phyloP scores from a whole-genome alignment of 164 flowering plant species.

The Saururus chinensis region DNA sequence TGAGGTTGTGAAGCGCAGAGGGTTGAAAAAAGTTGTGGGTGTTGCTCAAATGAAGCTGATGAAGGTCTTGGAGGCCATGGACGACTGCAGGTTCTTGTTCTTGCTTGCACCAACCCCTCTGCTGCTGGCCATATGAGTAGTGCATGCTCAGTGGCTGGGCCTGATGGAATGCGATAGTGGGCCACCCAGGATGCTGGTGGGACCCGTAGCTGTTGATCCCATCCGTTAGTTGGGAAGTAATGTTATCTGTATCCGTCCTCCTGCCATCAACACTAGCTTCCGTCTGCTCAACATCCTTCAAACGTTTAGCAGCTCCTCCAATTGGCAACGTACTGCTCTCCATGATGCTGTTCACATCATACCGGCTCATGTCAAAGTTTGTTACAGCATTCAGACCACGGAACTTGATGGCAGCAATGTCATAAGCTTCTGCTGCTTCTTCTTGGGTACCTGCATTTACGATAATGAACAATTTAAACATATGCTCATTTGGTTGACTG shows the following conservation, averaged over 20 bases:
- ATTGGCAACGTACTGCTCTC: conserved; percentile 80
- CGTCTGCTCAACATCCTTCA: conserved; percentile 54
- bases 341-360: conserved; percentile 75
- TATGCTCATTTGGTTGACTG: too few relatives aligned
- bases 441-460: conserved; percentile 70
- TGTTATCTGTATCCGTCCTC: conserved; percentile 19
- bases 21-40: conserved; percentile 63
- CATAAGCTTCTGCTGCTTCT: conserved; percentile 98
- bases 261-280: conserved; percentile 27
- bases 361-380: conserved; percentile 88
- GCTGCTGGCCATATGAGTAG: conserved; percentile 36
- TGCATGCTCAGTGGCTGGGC: conserved; percentile 40
- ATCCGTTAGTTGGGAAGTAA: conserved; percentile 25
- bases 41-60: conserved; percentile 44
- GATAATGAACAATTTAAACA: too few relatives aligned
- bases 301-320: conserved; percentile 69
- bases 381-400: conserved; percentile 89
- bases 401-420: conserved; percentile 93
- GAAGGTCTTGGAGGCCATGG: conserved; percentile 19
- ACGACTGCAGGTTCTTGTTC: conserved; percentile 32
- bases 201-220: conserved; percentile 24
- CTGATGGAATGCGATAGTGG: conserved; percentile 50
- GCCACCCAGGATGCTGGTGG: conserved; percentile 27
- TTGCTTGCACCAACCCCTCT: conserved; percentile 70
- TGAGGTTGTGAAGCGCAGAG: conserved; percentile 47